phyloP scores from a whole-genome alignment of 305 asterid species.

The Solanum aculeatissimum region DNA sequence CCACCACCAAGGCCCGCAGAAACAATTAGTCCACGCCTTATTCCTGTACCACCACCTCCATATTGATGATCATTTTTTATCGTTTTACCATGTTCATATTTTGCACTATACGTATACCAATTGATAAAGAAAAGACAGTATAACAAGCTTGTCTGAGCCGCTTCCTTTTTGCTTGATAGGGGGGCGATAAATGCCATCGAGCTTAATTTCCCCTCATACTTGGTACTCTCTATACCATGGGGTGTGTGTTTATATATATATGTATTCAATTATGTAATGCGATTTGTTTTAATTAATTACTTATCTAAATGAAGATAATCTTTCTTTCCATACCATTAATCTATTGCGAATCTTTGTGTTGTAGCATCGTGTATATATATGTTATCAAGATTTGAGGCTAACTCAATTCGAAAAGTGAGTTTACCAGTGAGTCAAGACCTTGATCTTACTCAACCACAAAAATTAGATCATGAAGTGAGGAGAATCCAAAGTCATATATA shows the following conservation, averaged over 20 bases:
- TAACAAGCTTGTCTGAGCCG: background rate
- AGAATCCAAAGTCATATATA: too few species aligned
- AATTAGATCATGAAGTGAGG: background rate
- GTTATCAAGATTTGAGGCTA: too few species aligned
- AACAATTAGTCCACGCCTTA: background rate
- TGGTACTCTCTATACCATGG: background rate
- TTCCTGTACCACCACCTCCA: background rate
- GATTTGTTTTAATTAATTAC: background rate
- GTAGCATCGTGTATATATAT: too few species aligned
- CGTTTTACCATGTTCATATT: background rate
- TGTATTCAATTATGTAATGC: background rate
- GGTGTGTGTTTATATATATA: too few species aligned
- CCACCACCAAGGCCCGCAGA: background rate
- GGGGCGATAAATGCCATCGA: background rate
- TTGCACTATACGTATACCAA: fast-evolving
- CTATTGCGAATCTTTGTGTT: too few species aligned
- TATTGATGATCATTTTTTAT: background rate
- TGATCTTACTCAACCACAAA: background rate
- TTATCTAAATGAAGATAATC: background rate
- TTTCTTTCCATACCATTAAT: background rate
- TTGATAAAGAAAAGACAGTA: background rate
- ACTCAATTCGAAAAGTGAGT: too few species aligned
- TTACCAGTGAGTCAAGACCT: background rate
- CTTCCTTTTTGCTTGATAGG: too few species aligned
- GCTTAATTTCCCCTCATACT: background rate